Base-by-base conservation (phyloP, 1,139 yeast species). In the Blastobotrys illinoisensis region DNA sequence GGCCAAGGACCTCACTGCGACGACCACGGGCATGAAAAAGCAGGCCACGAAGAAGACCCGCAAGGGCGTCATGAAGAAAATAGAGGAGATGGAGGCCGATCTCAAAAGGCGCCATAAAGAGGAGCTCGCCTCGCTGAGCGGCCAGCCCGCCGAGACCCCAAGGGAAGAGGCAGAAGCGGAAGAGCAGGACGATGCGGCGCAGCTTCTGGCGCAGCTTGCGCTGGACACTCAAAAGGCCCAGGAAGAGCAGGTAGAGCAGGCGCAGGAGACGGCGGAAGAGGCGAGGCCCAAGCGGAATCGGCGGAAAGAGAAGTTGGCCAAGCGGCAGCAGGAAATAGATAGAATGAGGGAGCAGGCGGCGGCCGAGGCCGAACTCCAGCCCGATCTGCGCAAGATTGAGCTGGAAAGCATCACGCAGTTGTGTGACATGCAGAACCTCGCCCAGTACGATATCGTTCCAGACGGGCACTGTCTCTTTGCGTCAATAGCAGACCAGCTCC, bases 401-500 rank as follows among this genome's bases (percentile, higher is more conserved):
- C 76, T 81, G 57, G 86, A 82, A 13, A 80, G 82, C 52, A 77
- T 93, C 71, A 74, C 74, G 26, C 73, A 74, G 46, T 66, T 86
- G 26, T 79, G 91, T 56, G 64, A 67, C 1, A 57, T 77, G 26
- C 74, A 79, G 44, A 72, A 76, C 1, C 72, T 90, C 7, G 64
- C 63, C 16, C 82, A 85, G 59, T 71, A 77, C 28, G 73, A 71
- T 48, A 88, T 91, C 50, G 75, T 78, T 57, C 96, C 98, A 0
- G 98, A 93, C 70, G 99, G 99, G 0, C 95, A 93, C 70, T 93
- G 99, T 74, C 73, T 93, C 47, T 93, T 89, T 74, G 88, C 91
- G 2, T 86, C 97, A 0, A 79, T 93, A 20, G 77, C 83, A 44
- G 97, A 93, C 66, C 98, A 93, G 67, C 71, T 93, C 55, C 62